Evolutionary conservation across 805 yeast genomes (phyloP), one percentile per base, ranked within the genome.

Genomic region (Saccharomycopsis fibuligera): DNA sequence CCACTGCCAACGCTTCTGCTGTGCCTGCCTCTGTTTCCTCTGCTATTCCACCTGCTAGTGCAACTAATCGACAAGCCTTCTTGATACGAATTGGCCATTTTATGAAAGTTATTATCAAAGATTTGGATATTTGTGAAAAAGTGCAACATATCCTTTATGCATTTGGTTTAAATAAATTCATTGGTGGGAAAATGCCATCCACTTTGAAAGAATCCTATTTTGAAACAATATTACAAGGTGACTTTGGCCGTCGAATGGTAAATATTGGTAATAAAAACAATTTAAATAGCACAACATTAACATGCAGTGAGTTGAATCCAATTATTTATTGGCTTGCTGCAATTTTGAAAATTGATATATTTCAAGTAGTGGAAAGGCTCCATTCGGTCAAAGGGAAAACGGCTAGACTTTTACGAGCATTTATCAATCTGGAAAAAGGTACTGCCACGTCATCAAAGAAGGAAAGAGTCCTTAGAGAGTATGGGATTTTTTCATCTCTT

Each of bases 311-410:
- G 8, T 12, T 27, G 10, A 27, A 27, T 37, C 41, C 41, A 22
- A 5, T 37, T 37, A 10, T 37, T 19, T 19, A 14, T 37, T 37
- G 41, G 41, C n/a, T 39, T 6, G 19, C 21, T 25, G 5, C 42
- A 6, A 23, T 39, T 39, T 39, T 39, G 31, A 23, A 39, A 16
- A 4, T 25, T 10, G 42, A 39, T 24, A 25, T 39, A 6, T 39
- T 39, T 25, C 10, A 25, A 24, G n/a, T 30, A 6, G 6, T 25
- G 5, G 12, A 4, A 22, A 14, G n/a, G 31, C 23, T 39, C 9
- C 21, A 39, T 25, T 6, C 31, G 5, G 31, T 39, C 31, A 39
- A 39, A 25, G 42, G 42, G n/a, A 39, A 39, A 39, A 16, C 23
- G 31, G 31, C 31, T 27, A 8, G 12, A 27, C 10, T 12, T 12